Evolutionary conservation across 257 asterid genomes (phyloP).

Genomic region (Solanum boliviense): DNA sequence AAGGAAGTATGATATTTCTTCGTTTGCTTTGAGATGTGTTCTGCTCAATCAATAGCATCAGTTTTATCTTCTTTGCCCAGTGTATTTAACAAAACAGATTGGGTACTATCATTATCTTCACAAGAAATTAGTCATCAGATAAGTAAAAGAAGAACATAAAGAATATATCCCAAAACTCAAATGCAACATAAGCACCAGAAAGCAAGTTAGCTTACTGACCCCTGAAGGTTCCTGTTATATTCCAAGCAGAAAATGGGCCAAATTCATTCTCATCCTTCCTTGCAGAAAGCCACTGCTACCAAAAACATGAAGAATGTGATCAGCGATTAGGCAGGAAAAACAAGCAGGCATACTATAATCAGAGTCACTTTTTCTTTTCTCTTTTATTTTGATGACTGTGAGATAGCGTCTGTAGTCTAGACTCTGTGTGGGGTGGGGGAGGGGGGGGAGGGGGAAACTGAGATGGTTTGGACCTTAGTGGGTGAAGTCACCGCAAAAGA

Average conservation of each 20-base stretch:
- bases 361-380: background rate
- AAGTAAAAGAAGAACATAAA: background rate
- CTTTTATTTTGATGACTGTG: background rate
- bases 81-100: background rate
- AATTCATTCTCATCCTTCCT: constrained; percentile 66
- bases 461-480: background rate
- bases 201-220: constrained; percentile 41
- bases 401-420: background rate
- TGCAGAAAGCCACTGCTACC: constrained; percentile 77
- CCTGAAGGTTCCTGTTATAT: constrained; percentile 92
- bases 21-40: background rate
- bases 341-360: background rate
- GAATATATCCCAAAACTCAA: constrained; percentile 1
- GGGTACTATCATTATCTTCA: background rate
- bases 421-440: background rate
- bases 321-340: background rate
- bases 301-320: constrained; percentile 1
- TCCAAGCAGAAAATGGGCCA: constrained; percentile 92
- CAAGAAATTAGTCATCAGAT: background rate
- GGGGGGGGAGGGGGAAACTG: background rate
- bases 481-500: background rate
- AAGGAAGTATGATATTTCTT: background rate
- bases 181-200: background rate
- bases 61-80: background rate
- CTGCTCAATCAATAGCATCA: background rate